Percentiles rank a stretch among this genome's conserved stretches.
These are phyloP conservation scores for Candida glucosophila DNA, from an alignment of 1,139 yeast genomes.

Conservation along the genomic window DNA sequence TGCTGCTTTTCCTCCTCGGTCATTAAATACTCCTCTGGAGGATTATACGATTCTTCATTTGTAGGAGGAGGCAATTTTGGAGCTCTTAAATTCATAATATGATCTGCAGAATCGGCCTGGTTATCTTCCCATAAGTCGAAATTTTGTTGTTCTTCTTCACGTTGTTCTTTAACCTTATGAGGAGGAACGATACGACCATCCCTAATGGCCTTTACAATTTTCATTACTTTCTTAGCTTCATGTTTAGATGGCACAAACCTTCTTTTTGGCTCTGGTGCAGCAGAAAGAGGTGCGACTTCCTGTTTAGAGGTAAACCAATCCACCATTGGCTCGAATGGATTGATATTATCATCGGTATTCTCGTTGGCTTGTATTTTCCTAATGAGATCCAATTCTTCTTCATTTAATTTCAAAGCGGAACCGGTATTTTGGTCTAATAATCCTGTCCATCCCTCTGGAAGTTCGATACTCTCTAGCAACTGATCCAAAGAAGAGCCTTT, in stretches of 20 bases:
- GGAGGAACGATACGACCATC: slow-evolving; percentile 90
- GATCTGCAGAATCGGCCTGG: slow-evolving; percentile 47
- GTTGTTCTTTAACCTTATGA: slow-evolving; percentile 42
- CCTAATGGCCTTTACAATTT: slow-evolving; percentile 90
- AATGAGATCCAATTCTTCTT: slow-evolving; percentile 84
- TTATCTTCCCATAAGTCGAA: slow-evolving; percentile 85
- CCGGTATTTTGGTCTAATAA: slow-evolving; percentile 88
- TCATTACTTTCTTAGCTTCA: slow-evolving; percentile 94
- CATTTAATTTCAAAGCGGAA: slow-evolving; percentile 71
- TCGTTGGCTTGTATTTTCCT: slow-evolving; percentile 80
- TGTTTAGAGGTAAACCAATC: slow-evolving; percentile 89
- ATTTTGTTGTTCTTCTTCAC: slow-evolving; percentile 40
- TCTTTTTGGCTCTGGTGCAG: slow-evolving; percentile 94
- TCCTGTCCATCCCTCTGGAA: slow-evolving; percentile 99
- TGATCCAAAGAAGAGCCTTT: slow-evolving; percentile 91
- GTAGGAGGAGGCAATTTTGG: slow-evolving; percentile 96
- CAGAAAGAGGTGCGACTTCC: slow-evolving; percentile 88
- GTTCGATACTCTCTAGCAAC: slow-evolving; percentile 77
- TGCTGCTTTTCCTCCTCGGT: slow-evolving; percentile 68
- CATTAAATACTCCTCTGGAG: slow-evolving; percentile 89
- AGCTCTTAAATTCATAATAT: slow-evolving; percentile 86
- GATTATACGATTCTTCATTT: slow-evolving; percentile 92
- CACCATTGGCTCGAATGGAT: slow-evolving; percentile 89
- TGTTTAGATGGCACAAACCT: slow-evolving; percentile 94
- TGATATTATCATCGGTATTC: slow-evolving; percentile 67